Base-by-base conservation (phyloP, 129 eudicot species). In the Tanacetum coccineum region DNA sequence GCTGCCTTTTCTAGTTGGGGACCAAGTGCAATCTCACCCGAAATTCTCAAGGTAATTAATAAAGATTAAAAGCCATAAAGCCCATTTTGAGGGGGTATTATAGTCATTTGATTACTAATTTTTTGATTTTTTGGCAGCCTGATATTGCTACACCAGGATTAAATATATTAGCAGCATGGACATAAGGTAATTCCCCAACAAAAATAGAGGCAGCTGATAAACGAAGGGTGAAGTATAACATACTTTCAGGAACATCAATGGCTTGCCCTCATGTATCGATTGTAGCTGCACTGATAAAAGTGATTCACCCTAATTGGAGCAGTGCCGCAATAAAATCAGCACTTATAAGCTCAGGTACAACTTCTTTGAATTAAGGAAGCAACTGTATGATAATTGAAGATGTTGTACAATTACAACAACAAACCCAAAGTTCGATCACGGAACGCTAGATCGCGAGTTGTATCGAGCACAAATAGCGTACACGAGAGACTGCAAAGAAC, bases 1-100 rank as follows among this genome's bases (percentile, higher is more conserved):
- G 96, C 96, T 59, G 83, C 86, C 60, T 92, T 92, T 67, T 64
- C 87, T 42, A 92, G 98, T 66, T 78, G 95, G 44, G 98, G 98
- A 21, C 98, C 98, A 2, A 92, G 69, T 66, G 65, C 72, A 0
- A 46, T 88, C 44, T 79, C 88, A 9, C 89, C 96, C 1, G 70
- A 82, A 52, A 86, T 89, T 57, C 82, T 88, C 54, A 88, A 88
- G 96, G 98, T 92, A 81, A 42, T 8, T 19, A 20, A 42, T 19
- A 13, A 51, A 59, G n/a, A 30, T 4, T 30, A 9, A 13, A 2
- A 20, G 15, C 6, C 26, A 52, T 17, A 45, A 21, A 12, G 4
- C 8, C n/a, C 25, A 9, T 30, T 22, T 50, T 26, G 19, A 25
- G 2, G 72, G 15, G n/a, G 8, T 74, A 45, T 28, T n/a, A 19